Conservation (phyloP, 2,329 filamentous ascomycete species). For the Fusarium newnesense region DNA sequence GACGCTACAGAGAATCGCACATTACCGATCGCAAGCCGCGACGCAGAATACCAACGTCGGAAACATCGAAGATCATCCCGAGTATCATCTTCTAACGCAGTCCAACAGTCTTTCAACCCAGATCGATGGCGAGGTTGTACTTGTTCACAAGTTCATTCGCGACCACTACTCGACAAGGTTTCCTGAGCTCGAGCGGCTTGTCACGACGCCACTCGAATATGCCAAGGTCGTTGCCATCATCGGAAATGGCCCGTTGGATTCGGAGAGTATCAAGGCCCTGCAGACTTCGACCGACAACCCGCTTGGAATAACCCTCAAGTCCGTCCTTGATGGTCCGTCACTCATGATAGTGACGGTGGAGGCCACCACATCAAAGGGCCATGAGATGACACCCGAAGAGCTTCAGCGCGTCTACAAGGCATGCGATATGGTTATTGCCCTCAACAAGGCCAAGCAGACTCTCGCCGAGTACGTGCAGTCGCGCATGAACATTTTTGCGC, state of each 20-base stretch:
- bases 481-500: conserved; percentile 95
- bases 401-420: conserved; percentile 78
- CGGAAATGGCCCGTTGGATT: conserved; percentile 88
- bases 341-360: conserved; percentile 97
- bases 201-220: conserved; percentile 93
- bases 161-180: conserved; percentile 96
- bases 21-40: conserved; percentile 77
- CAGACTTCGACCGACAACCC: conserved; percentile 82
- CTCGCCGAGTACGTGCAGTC: conserved; percentile 96
- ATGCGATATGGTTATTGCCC: conserved; percentile 87
- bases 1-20: conserved; percentile 77
- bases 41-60: conserved; percentile 75
- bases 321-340: conserved; percentile 86
- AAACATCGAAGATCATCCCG: conserved; percentile 90
- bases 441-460: conserved; percentile 87
- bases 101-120: conserved; percentile 90
- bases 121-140: conserved; percentile 91
- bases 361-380: conserved; percentile 87
- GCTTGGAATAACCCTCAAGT: conserved; percentile 77
- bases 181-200: conserved; percentile 88
- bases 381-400: conserved; percentile 79
- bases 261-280: conserved; percentile 80
- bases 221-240: conserved; percentile 94
- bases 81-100: conserved; percentile 88
- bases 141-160: conserved; percentile 95